Percentiles rank a stretch among this genome's conserved stretches.
These are phyloP conservation scores for Aspergillus texensis DNA, from an alignment of 2,329 filamentous ascomycete genomes.

Conservation along the genomic window DNA sequence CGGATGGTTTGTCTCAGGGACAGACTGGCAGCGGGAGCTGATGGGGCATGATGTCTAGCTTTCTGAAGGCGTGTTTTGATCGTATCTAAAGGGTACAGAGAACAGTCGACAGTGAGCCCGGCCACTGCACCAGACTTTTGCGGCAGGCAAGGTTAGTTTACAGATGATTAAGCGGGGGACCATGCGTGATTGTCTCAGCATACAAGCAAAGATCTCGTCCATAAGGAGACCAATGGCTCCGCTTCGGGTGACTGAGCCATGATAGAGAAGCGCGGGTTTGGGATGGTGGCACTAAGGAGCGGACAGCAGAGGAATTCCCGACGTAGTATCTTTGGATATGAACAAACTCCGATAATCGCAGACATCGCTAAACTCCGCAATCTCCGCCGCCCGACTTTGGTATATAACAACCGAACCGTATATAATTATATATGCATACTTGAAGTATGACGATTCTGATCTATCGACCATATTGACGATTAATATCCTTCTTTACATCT, in stretches of 20 bases:
- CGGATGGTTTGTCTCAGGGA: constrained; percentile 82
- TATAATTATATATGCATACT: too few species aligned
- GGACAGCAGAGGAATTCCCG: neutral
- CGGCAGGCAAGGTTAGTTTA: constrained; percentile 7
- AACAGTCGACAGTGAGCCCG: constrained; percentile 94
- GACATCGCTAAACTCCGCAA: constrained; percentile 23
- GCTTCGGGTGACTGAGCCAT: constrained; percentile 34
- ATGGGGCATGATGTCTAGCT: constrained; percentile 62
- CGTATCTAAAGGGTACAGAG: constrained; percentile 96
- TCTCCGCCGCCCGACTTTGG: constrained; percentile 20
- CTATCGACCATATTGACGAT: too few species aligned
- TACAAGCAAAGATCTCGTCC: constrained; percentile 48
- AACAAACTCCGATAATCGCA: constrained; percentile 22
- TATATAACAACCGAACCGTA: too few species aligned
- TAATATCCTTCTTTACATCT: too few species aligned
- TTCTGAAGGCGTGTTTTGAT: constrained; percentile 93
- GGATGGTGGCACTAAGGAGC: neutral
- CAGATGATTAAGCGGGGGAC: neutral
- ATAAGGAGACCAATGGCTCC: constrained; percentile 43
- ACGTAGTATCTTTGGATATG: constrained; percentile 13
- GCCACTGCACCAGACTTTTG: constrained; percentile 79
- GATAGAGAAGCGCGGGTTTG: neutral
- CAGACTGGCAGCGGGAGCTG: constrained; percentile 61
- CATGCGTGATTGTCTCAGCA: constrained; percentile 1
- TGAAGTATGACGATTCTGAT: too few species aligned